Evolutionary conservation across 306 rosid genomes (phyloP), one percentile per base, ranked within the genome.

Genomic region (Quercus mongolica): DNA sequence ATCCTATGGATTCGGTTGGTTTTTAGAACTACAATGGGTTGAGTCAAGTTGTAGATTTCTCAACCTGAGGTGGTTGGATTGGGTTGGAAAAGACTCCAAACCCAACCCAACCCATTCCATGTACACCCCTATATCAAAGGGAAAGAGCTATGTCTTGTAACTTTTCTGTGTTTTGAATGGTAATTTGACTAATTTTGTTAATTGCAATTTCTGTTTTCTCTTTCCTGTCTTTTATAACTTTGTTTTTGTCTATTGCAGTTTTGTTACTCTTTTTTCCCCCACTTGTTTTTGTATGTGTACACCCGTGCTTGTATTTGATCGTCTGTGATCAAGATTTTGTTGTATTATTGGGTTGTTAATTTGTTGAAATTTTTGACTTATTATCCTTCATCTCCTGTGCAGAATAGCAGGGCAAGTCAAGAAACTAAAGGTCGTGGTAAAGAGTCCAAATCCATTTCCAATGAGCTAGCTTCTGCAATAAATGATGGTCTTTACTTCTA

Each of bases 401-500:
- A 95, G 98, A 95, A 91, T 86, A 77, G 87, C 81, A 83, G 69
- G 83, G 78, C 78, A 28, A 83, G 74, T 74, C 84, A 86, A 74
- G 91, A 83, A 78, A 80, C 78, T 46, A 52, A 85, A 71, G 77
- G 26, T 79, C 79, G 87, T 74, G 90, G 59, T 71, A 77, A 84
- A 81, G 97, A 85, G 82, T 86, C 99, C 82, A 80, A 82, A 82
- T 81, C 92, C 87, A 87, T 95, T 77, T 89, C 99, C 82, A 89
- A 81, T 23, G 98, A 95, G 86, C 96, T 86, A 35, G 99, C 98
- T 77, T 93, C 97, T 71, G 70, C 94, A 23, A 95, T 95, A 89
- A 90, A 93, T 46, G 99, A 95, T 17, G 99, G 98, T 33, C 97
- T 95, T 74, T 90, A 85, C 88, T 95, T 91, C 82, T 91, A 88